Percentiles rank a stretch among this genome's conserved stretches.
Evolutionary conservation across 768 basidiomycete species (phyloP).

Genomic region (Lactarius quietus): DNA sequence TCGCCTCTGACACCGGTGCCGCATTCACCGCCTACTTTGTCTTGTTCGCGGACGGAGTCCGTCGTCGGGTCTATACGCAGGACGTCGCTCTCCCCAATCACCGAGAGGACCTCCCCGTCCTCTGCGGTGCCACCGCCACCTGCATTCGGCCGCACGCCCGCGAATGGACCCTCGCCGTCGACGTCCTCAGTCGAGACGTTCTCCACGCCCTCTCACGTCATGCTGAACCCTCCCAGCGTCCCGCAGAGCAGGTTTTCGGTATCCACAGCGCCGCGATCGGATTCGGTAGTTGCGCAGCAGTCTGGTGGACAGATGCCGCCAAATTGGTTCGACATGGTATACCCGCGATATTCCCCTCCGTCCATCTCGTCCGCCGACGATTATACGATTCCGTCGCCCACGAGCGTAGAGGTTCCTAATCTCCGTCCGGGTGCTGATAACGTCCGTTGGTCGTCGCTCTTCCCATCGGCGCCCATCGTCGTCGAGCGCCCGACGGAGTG

Average conservation of each 20-base stretch:
- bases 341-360: slow-evolving; percentile 1
- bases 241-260: not conserved
- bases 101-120: slow-evolving; percentile 13
- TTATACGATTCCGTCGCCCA: slow-evolving; percentile 4
- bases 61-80: slow-evolving; percentile 11
- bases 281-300: not conserved
- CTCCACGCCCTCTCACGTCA: slow-evolving; percentile 4
- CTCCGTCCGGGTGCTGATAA: not conserved
- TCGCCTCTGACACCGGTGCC: not conserved
- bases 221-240: not conserved
- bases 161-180: slow-evolving; percentile 8
- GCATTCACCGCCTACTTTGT: not conserved
- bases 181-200: slow-evolving; percentile 6
- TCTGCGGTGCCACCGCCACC: not conserved
- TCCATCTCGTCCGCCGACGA: not conserved
- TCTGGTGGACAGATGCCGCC: not conserved
- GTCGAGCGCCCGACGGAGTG: not conserved
- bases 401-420: not conserved
- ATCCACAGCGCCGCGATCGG: not conserved
- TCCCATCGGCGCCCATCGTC: slow-evolving; percentile 14
- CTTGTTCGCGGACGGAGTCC: slow-evolving; percentile 11
- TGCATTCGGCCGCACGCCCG: not conserved
- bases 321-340: not conserved
- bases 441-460: slow-evolving; percentile 14
- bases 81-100: slow-evolving; percentile 10